Base-by-base conservation (phyloP, 1,139 yeast species). In the Geotrichum phurueaensis region DNA sequence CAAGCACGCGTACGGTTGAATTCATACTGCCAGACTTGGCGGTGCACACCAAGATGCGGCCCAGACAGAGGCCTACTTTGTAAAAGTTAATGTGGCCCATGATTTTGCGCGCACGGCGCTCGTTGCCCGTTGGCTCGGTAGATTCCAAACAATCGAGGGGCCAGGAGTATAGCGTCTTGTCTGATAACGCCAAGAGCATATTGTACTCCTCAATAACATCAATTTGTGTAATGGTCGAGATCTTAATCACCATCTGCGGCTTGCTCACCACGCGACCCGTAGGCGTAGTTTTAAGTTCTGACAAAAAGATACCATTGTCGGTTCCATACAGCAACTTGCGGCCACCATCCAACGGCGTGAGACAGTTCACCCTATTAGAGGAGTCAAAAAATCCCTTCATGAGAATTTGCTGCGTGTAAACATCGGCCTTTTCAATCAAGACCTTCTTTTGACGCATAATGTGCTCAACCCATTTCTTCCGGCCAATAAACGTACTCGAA, bases 271-370 rank as follows among this genome's bases (percentile, higher is more conserved):
- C 83, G 0, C 88, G 83, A 4, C 73, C 69, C 13, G 71, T 71
- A 61, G 78, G 71, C 18, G 73, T 70, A 66, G 61, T 70, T 66
- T 66, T 75, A 71, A 64, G 75, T 68, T 68, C 81, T 54, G 95
- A 85, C 54, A 90, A 84, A 81, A 89, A 95, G 7, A 94, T 85
- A 10, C 99, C 99, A 2, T 86, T 82, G 71, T 91, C 96, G 0
- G 98, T 91, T 56, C 98, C 98, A 69, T 89, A 92, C 54, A 94
- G 74, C 66, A 92, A 76, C 73, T 92, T 89, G 65, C 96, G 83
- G 27, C 99, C 98, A 61, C 97, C 97, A 70, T 94, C 96, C 72
- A 92, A 87, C 39, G 97, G 96, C 47, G 89, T 92, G 33, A 94
- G 95, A 77, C 98, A 91, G 70, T 89, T 91, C 67, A 94, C 90